A percentile compares a stretch with the other conserved stretches of the same genome.
Evolutionary conservation across 495 filamentous ascomycete genomes (phyloP).

Genomic region (Thermothielavioides terrestris): DNA sequence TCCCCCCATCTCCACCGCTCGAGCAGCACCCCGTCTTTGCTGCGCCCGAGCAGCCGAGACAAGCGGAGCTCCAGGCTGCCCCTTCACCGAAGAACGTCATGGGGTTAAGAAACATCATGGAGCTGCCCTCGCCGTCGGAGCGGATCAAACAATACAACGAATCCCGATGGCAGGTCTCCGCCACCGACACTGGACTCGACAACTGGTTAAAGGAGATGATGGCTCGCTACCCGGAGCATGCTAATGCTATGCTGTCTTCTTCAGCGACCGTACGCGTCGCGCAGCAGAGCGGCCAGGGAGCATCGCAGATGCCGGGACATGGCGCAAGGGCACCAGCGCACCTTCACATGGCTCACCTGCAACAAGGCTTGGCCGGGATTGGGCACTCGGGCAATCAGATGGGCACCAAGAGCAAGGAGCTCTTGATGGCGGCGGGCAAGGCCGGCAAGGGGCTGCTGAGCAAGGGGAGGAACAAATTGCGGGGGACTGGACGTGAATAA

Average conservation of each 20-base stretch:
- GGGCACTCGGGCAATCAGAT: conserved; percentile 41
- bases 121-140: conserved; percentile 49
- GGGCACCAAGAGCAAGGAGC: conserved; percentile 71
- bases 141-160: conserved; percentile 62
- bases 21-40: conserved; percentile 34
- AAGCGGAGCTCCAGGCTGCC: neutral
- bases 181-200: conserved; percentile 62
- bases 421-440: conserved; percentile 73
- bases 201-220: conserved; percentile 56
- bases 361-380: conserved; percentile 24
- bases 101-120: conserved; percentile 65
- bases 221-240: conserved; percentile 30
- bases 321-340: conserved; percentile 20
- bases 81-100: conserved; percentile 27
- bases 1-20: conserved; percentile 24
- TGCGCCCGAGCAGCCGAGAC: neutral
- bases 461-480: conserved; percentile 76
- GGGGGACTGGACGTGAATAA: conserved; percentile 50
- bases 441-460: conserved; percentile 80
- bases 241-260: conserved; percentile 13
- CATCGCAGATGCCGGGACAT: neutral
- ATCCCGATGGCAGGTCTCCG: conserved; percentile 59
- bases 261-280: conserved; percentile 15
- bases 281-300: conserved; percentile 8
- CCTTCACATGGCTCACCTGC: conserved; percentile 21